These are phyloP conservation scores for Butyriboletus loyo DNA, from an alignment of 768 basidiomycete genomes.

Conservation along the genomic window DNA sequence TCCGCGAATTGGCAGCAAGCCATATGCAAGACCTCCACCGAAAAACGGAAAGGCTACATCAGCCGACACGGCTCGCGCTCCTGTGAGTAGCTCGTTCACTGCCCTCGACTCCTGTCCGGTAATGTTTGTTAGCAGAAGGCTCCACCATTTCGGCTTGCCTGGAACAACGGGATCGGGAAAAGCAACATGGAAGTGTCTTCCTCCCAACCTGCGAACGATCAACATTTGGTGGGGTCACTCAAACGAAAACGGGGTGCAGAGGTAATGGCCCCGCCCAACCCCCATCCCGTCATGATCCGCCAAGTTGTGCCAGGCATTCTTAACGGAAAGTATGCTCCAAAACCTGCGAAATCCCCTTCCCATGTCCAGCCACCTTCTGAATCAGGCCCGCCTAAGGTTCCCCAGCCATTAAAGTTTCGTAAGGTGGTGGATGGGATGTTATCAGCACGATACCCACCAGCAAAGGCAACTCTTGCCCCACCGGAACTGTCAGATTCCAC, in stretches of 20 bases:
- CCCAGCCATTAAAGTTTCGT: slow-evolving; percentile 36
- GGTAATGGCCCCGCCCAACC: slow-evolving; percentile 14
- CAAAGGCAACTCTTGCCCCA: slow-evolving; percentile 14
- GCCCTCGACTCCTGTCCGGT: neutral
- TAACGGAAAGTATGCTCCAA: slow-evolving; percentile 27
- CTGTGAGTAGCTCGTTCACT: slow-evolving; percentile 16
- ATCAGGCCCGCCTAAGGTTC: slow-evolving; percentile 18
- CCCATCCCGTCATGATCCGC: slow-evolving; percentile 31
- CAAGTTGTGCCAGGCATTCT: slow-evolving; percentile 38
- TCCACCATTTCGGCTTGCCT: slow-evolving; percentile 7
- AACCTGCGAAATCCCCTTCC: slow-evolving; percentile 15
- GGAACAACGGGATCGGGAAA: slow-evolving; percentile 6
- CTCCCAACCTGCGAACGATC: slow-evolving; percentile 6
- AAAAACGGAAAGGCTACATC: slow-evolving; percentile 4
- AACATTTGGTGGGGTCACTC: slow-evolving; percentile 16
- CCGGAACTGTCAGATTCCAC: slow-evolving; percentile 1
- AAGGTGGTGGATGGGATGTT: slow-evolving; percentile 39
- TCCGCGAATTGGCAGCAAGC: slow-evolving; percentile 57
- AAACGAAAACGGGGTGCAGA: slow-evolving; percentile 33
- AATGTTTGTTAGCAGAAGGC: slow-evolving; percentile 5
- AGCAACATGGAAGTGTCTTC: slow-evolving; percentile 8
- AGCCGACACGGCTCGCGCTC: neutral
- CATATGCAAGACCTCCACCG: slow-evolving; percentile 45
- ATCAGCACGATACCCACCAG: slow-evolving; percentile 24
- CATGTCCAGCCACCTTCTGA: slow-evolving; percentile 10